Evolutionary conservation across 2,329 filamentous ascomycete species (phyloP).

Genomic region (Xylariomycetidae sp.): DNA sequence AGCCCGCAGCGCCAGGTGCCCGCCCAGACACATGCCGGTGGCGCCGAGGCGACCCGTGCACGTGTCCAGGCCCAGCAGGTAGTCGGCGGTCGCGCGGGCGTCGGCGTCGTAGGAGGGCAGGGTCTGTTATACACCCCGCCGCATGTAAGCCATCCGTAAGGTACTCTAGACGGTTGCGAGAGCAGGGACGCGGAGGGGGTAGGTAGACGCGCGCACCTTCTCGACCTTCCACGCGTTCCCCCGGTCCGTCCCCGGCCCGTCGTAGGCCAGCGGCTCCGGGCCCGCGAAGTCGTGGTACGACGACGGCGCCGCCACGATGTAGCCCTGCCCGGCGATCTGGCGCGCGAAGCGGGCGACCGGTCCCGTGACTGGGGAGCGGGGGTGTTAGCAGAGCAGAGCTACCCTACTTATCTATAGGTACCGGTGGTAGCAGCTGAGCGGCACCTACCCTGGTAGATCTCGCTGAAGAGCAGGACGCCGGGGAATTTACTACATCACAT

Average conservation of each 20-base stretch:
- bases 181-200: too few species aligned
- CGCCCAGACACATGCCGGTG: constrained; percentile 89
- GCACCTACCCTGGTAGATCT: constrained; percentile 90
- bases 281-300: constrained; percentile 92
- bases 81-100: constrained; percentile 59
- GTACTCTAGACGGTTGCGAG: too few species aligned
- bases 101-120: constrained; percentile 83
- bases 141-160: too few species aligned
- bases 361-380: constrained; percentile 86
- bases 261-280: constrained; percentile 77
- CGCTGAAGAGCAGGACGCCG: constrained; percentile 81
- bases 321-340: constrained; percentile 87
- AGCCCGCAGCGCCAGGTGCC: constrained; percentile 67
- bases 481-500: constrained; percentile 58
- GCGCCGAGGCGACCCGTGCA: constrained; percentile 75
- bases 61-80: constrained; percentile 65
- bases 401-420: not conserved
- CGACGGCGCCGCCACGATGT: constrained; percentile 85
- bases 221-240: constrained; percentile 83
- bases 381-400: constrained; percentile 1
- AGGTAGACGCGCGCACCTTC: constrained; percentile 57
- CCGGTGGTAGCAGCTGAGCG: not conserved
- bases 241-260: constrained; percentile 78
- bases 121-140: constrained; percentile 56
- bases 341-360: constrained; percentile 84